Conservation (phyloP, 2,329 filamentous ascomycete genomes). For the Pseudocercospora fijiensis region DNA sequence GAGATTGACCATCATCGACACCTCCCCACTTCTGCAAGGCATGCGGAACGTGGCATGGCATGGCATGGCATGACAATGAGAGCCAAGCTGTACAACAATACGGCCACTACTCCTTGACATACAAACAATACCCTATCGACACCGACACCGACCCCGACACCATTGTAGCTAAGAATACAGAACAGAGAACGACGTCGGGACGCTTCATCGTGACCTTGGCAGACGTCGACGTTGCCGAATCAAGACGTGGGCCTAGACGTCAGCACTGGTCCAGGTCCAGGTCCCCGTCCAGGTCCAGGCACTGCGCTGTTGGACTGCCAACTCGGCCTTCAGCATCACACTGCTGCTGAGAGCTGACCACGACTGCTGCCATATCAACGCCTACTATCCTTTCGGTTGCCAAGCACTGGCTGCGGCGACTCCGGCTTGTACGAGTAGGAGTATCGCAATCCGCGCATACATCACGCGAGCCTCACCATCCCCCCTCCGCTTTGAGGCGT, state of each 20-base stretch:
- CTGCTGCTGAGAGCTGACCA: background rate
- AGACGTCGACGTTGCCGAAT: background rate
- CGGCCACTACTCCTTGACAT: too few species aligned
- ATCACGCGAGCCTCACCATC: background rate
- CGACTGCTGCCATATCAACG: background rate
- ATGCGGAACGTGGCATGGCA: background rate
- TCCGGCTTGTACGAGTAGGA: background rate
- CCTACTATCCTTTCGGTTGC: background rate
- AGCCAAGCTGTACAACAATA: background rate
- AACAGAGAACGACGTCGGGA: background rate
- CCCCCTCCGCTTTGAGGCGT: background rate
- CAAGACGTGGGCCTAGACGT: background rate
- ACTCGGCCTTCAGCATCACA: background rate
- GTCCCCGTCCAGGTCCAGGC: background rate
- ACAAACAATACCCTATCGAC: background rate
- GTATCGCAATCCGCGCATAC: background rate
- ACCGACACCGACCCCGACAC: too few species aligned
- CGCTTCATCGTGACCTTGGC: background rate
- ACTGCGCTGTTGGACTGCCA: background rate
- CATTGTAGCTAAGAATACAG: background rate
- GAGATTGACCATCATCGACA: too few species aligned
- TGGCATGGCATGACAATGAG: background rate
- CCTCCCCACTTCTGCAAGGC: background rate
- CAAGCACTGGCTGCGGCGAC: background rate
- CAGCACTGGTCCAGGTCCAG: background rate